Conservation (phyloP, 192 early-diverging fungal genomes). For the Entomortierella parvispora region DNA sequence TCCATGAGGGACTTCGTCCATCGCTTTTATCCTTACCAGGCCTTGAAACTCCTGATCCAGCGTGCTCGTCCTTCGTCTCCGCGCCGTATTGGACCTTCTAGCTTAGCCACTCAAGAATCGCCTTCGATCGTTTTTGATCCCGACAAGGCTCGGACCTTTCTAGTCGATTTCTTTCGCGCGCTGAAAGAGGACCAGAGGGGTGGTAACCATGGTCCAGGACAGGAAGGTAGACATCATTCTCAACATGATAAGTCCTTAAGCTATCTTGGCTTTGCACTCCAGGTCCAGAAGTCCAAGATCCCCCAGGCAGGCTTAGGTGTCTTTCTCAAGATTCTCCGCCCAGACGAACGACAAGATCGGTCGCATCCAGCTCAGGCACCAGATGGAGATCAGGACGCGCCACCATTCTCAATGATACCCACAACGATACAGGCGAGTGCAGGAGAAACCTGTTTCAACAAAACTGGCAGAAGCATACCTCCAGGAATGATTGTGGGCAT, state of each 20-base stretch:
- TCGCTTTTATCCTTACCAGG: constrained; percentile 39
- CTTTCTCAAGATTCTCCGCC: constrained; percentile 11
- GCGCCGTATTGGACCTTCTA: background rate
- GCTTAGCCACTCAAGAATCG: background rate
- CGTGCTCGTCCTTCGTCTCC: background rate
- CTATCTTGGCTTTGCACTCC: constrained; percentile 19
- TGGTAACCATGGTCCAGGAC: too few species aligned
- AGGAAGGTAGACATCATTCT: background rate
- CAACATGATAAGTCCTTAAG: background rate
- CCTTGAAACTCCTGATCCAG: constrained; percentile 25
- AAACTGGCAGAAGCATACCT: too few species aligned
- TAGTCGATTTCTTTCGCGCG: constrained; percentile 10
- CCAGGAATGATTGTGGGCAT: constrained; percentile 31
- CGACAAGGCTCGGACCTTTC: constrained; percentile 1
- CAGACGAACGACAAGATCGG: background rate
- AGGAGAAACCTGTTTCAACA: too few species aligned
- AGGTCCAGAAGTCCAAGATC: constrained; percentile 14
- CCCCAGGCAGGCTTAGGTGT: constrained; percentile 21
- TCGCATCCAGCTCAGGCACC: too few species aligned
- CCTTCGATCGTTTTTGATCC: constrained; percentile 13
- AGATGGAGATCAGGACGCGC: background rate
- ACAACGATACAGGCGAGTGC: too few species aligned
- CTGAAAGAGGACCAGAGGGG: constrained; percentile 2
- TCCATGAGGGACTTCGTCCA: constrained; percentile 42
- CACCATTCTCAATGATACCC: background rate